phyloP scores from a whole-genome alignment of 768 basidiomycete genomes.

The Leccinum obscurum region DNA sequence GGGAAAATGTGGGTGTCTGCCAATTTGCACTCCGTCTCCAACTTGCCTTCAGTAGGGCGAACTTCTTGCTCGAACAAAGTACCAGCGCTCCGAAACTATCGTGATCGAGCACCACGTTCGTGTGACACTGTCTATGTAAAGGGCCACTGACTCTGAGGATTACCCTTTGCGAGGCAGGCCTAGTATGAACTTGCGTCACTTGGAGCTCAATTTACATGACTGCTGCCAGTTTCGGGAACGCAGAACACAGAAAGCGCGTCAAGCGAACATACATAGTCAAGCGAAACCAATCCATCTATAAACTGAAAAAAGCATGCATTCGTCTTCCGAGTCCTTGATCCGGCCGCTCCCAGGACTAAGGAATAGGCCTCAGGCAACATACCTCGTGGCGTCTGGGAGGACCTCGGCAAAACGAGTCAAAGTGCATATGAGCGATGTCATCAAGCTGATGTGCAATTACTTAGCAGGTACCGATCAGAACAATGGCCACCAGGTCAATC shows the following conservation, averaged over 20 bases:
- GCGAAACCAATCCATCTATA: background rate
- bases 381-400: constrained; percentile 1
- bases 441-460: constrained; percentile 1
- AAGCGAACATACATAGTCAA: background rate
- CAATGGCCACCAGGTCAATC: background rate
- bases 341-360: constrained; percentile 13
- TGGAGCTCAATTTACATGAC: background rate
- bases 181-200: background rate
- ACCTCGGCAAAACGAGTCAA: constrained; percentile 15
- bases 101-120: background rate
- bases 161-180: background rate
- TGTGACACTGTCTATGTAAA: background rate
- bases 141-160: constrained; percentile 1
- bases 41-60: background rate
- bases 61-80: background rate
- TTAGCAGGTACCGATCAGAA: constrained; percentile 6
- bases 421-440: constrained; percentile 4
- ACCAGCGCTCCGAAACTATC: background rate
- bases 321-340: constrained; percentile 9
- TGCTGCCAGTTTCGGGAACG: background rate
- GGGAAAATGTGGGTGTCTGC: background rate
- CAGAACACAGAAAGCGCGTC: background rate
- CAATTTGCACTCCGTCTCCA: background rate
- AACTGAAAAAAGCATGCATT: background rate
- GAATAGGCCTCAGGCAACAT: constrained; percentile 8